Evolutionary conservation across 2,329 filamentous ascomycete genomes (phyloP), one percentile per base, ranked within the genome.

Genomic region (Fusarium albidum): DNA sequence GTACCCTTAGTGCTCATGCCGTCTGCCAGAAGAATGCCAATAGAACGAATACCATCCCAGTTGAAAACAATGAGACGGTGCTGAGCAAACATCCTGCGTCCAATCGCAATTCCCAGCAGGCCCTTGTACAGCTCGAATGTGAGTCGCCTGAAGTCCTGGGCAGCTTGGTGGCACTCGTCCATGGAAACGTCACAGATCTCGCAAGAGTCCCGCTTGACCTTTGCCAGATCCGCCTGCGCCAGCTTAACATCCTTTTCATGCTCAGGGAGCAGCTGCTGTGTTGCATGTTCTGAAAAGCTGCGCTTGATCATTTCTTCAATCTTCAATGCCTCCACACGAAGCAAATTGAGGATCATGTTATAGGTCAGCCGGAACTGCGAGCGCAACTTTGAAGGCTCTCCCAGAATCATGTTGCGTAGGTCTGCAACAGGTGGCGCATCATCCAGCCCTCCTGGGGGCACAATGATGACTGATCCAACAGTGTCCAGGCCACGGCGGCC

Each of bases 261-360:
- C 73, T 98, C 93, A 0, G 95, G 95, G 2, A 98, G 79, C 11
- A 98, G 77, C 57, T 96, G 93, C 70, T 99, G 95, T 0, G 94
- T 98, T 18, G 94, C 94, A 74, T 99, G 95, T 73, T 99, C 95
- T 45, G 94, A 97, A 79, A 99, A 99, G 72, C 93, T 97, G 62
- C 95, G 89, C 82, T 99, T 99, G 79, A 99, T 99, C 95, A 99
- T 99, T 75, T 99, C 95, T 72, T 99, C 95, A 65, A 99, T 98
- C 77, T 97, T 98, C 61, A 99, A 77, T 3, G 95, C 95, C 73
- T 99, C 95, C 3, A 99, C 95, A 29, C 95, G 89, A 41, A 99
- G 80, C 27, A 99, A 80, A 69, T 98, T 99, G 26, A 99, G 79
- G 55, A 99, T 99, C 95, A 99, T 99, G 75, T 98, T 99, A 79